Base-by-base conservation (phyloP, 2,329 filamentous ascomycete genomes). In the Epicoccum sorghinum region DNA sequence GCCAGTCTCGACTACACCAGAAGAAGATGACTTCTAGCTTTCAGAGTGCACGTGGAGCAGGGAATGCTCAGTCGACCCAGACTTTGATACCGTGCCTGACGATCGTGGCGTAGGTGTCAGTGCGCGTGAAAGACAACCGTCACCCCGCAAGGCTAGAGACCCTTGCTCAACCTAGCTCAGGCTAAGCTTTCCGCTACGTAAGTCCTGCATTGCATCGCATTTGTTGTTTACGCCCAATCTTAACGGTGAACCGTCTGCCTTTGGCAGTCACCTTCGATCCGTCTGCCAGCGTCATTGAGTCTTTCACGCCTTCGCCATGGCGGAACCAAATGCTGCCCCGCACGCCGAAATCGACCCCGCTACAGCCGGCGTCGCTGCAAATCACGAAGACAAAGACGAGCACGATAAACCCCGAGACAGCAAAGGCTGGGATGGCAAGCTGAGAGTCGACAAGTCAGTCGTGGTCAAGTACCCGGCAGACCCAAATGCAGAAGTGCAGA, bases 391-490 rank as follows among this genome's bases (percentile, higher is more conserved):
- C 27, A 59, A 55, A 12, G 64, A 69, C 24, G 66, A 68, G 42
- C 60, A 70, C 38, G 39, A 49, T 55, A 69, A 62, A 33, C 72
- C 71, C 32, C 52, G 70, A 48, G 71, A 77, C 44, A 76, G 73
- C 62, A 78, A 76, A 67, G 90, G 90, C 57, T 93, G 90, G 90
- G 90, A 93, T 73, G 90, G 90, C 59, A 93, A 93, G 77, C 81
- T 93, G 55, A 83, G 90, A 35, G 77, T 96, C 45, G 86, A 89
- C 58, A 86, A 87, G 66, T 82, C 86, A 2, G 50, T 71, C 24
- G 57, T 51, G 9, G 65, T 52, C 4, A 53, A 67, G 42, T 61
- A 64, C 22, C 62, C 64, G 7, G 57, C 53, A 33, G 67, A 71
- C 40, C 59, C 91, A 2, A 91, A 95, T 69, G 90, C 89, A 8